phyloP scores from a whole-genome alignment of 2,329 filamentous ascomycete genomes.

The Leptodontidium sp. region DNA sequence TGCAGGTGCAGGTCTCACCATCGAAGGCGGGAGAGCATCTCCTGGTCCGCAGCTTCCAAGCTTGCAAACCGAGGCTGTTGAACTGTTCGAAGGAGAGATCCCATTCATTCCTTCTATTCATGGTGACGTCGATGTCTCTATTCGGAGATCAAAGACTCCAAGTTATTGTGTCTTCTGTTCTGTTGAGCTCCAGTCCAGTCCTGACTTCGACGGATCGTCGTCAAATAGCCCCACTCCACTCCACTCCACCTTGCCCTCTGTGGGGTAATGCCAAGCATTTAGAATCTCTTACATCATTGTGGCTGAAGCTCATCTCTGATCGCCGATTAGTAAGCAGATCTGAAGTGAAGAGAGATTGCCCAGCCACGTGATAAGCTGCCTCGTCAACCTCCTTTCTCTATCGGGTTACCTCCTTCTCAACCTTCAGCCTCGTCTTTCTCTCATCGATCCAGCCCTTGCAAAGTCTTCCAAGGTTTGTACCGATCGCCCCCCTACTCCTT shows the following conservation, averaged over 20 bases:
- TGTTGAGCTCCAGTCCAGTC: not conserved
- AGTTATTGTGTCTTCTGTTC: not conserved
- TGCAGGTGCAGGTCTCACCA: slow-evolving; percentile 4
- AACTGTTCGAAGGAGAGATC: not conserved
- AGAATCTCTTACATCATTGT: slow-evolving; percentile 16
- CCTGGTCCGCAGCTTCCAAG: not conserved
- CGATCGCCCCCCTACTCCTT: not conserved
- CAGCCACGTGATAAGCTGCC: not conserved
- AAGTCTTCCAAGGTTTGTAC: not conserved
- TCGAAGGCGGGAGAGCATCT: not conserved
- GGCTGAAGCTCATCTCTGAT: slow-evolving; percentile 4
- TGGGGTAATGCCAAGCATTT: slow-evolving; percentile 14
- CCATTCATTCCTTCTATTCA: not conserved
- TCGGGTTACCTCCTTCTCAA: slow-evolving; percentile 1
- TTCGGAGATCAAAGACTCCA: not conserved
- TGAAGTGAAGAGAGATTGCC: not conserved
- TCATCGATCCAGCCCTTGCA: not conserved
- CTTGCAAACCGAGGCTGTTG: not conserved
- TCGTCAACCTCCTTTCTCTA: not conserved
- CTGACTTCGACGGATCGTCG: not conserved
- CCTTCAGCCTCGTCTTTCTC: not conserved
- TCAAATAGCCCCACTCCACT: not conserved
- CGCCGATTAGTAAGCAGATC: not conserved
- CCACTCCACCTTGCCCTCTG: slow-evolving; percentile 4
- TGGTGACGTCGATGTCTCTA: slow-evolving; percentile 15